Conservation (phyloP, 2,329 filamentous ascomycete species). For the Pseudopithomyces maydicus region DNA sequence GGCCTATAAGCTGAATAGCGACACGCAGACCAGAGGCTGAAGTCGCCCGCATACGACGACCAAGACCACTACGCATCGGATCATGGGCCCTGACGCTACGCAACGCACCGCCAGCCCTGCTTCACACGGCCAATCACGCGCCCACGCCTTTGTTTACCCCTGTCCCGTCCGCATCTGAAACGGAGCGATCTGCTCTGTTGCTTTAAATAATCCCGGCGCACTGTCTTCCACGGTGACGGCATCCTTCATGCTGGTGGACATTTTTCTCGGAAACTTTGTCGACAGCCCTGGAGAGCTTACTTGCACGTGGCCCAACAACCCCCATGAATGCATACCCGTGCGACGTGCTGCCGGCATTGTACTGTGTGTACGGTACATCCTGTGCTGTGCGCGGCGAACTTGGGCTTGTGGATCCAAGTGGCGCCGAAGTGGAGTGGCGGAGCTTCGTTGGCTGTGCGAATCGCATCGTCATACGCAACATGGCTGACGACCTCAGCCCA, state of each 20-base stretch:
- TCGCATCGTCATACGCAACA: slow-evolving; percentile 4
- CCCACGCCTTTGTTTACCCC: background rate
- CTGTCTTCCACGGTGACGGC: slow-evolving; percentile 3
- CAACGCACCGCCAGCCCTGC: slow-evolving; percentile 2
- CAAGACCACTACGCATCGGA: background rate
- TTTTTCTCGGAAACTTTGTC: background rate
- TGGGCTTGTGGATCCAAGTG: background rate
- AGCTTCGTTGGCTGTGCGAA: background rate
- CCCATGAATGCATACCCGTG: background rate
- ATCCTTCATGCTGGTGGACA: background rate
- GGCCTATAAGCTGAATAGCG: background rate
- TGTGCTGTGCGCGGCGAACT: background rate
- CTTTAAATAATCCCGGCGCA: slow-evolving; percentile 8
- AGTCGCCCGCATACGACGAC: background rate
- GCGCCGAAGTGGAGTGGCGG: slow-evolving; percentile 6
- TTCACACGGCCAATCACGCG: background rate
- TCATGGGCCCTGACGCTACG: background rate
- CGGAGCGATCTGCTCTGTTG: slow-evolving; percentile 6
- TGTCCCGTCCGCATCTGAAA: slow-evolving; percentile 2
- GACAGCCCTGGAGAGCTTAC: background rate
- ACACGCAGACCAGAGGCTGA: slow-evolving; percentile 3
- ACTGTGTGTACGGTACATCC: background rate
- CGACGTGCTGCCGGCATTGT: background rate
- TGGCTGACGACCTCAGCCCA: background rate
- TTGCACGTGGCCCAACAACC: background rate